phyloP scores from a whole-genome alignment of 1,284 basidiomycete species.

The Ustilago vetiveriae region DNA sequence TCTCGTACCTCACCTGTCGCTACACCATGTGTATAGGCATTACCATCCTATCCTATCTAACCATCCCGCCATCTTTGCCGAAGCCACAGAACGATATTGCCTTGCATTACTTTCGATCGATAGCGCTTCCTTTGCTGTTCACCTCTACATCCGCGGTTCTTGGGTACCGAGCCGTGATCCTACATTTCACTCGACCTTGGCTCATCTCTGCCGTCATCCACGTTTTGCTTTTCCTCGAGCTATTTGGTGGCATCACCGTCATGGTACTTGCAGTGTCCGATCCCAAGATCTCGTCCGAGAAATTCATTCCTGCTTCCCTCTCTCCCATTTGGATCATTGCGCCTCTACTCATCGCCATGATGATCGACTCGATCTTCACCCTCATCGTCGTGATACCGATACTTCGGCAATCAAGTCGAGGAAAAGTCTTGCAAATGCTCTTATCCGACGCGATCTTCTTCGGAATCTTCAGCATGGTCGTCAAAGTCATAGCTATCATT shows the following conservation, averaged over 20 bases:
- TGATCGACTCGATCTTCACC: slow-evolving; percentile 23
- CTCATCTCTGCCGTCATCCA: slow-evolving; percentile 9
- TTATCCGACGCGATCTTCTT: slow-evolving; percentile 28
- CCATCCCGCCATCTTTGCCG: background rate
- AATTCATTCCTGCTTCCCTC: background rate
- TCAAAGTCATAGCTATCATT: slow-evolving; percentile 14
- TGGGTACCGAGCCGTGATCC: slow-evolving; percentile 19
- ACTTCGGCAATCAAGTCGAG: background rate
- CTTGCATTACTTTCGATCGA: slow-evolving; percentile 9
- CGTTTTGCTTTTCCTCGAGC: slow-evolving; percentile 3
- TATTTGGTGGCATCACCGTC: slow-evolving; percentile 1
- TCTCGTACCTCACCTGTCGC: slow-evolving; percentile 25
- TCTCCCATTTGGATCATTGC: slow-evolving; percentile 17
- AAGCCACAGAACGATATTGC: background rate
- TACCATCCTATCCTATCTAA: slow-evolving; percentile 7
- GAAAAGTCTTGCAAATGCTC: slow-evolving; percentile 24
- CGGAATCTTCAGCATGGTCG: slow-evolving; percentile 14
- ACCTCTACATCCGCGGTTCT: slow-evolving; percentile 31
- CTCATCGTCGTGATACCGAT: background rate
- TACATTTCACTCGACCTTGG: slow-evolving; percentile 18
- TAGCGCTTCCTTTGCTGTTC: slow-evolving; percentile 15
- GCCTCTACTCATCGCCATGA: slow-evolving; percentile 10
- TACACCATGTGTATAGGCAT: slow-evolving; percentile 14
- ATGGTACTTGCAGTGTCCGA: background rate
- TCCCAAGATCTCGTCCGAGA: background rate